Evolutionary conservation across 371 early-diverging fungal species (phyloP), one percentile per base, ranked within the genome.

Genomic region (Apophysomyces ossiformis): DNA sequence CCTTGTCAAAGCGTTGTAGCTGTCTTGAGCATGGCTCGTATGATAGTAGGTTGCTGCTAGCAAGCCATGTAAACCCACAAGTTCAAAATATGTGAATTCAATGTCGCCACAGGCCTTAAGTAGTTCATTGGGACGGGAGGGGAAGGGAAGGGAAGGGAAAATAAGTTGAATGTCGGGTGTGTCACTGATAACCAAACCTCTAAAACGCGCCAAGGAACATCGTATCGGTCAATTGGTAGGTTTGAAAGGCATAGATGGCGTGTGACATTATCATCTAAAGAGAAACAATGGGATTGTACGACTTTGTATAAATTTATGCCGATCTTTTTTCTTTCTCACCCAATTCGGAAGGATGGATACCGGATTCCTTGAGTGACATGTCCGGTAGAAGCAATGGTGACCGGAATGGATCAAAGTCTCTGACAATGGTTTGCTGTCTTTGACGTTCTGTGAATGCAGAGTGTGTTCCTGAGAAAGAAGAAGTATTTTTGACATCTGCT

Each of bases 41-140:
- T 68, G 63, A 35, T 63, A 68, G 16, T 47, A 68, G 11, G 63
- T 45, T 0, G 59, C 63, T 1, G 60, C 50, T 32, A 68, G 38
- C n/a, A 37, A 38, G 4, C 56, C 41, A 4, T 36, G 15, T 7
- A 54, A 35, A 2, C 59, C 38, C 16, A 68, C 15, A 16, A 58
- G 54, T 7, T 68, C 58, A 41, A 41, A 12, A 63, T 63, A 68
- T 12, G 54, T 41, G 5, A 39, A 6, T 36, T 59, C 63, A 60
- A 63, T 63, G 16, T 37, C 35, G n/a, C 68, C 68, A 26, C 12
- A 54, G 47, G 12, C 37, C 18, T 63, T 68, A 61, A 36, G 21
- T 21, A 47, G 32, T 26, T 2, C 32, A 26, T 26, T 26, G 32
- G 32, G 32, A 26, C 2, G 32, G 32, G 32, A 2, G 32, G 32